Base-by-base conservation (phyloP, 2,329 filamentous ascomycete species). In the Neonectria hederae region DNA sequence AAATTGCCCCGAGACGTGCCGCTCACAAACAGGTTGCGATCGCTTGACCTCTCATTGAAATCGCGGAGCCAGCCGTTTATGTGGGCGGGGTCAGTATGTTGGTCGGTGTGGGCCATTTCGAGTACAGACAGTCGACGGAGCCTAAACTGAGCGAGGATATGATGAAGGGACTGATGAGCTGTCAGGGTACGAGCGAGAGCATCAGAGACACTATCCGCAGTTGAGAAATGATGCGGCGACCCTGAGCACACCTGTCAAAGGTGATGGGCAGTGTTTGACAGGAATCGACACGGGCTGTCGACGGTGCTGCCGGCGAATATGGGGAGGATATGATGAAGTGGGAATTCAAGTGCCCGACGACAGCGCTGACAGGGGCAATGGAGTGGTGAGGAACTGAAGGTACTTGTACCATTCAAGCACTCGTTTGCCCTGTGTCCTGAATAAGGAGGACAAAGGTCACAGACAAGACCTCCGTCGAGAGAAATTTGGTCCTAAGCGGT, bases 331-430 rank as follows among this genome's bases (percentile, higher is more conserved):
- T 30, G 49, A 21, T 11, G 30, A 45, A 32, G 57, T 32, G 40
- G 57, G 28, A 60, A 54, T 28, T n/a, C 21, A 11, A 38, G 51
- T 28, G 57, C 17, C 40, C 45, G 42, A 45, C 32, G 48, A 17
- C 57, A 54, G 38, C 30, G 42, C 49, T 40, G 42, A 24, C 13
- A 21, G 9, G n/a, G 51, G 24, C n/a, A 17, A 51, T 32, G 49
- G 35, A 63, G 53, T 24, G 19, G 32, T 45, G 42, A 63, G 21
- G 21, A 52, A 43, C 21, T 17, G 26, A 32, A 45, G 51, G 55
- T 55, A 55, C 17, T 32, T 45, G 43, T 10, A 46, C 38, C 6
- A 30, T 55, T 24, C 40, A 54, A 49, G 14, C 35, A 38, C 26
- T 32, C 24, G 21, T 21, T 46, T 49, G 42, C 28, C 45, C 22